Evolutionary conservation across 2,329 filamentous ascomycete genomes (phyloP), one percentile per base, ranked within the genome.

Genomic region (Didymella lethalis): DNA sequence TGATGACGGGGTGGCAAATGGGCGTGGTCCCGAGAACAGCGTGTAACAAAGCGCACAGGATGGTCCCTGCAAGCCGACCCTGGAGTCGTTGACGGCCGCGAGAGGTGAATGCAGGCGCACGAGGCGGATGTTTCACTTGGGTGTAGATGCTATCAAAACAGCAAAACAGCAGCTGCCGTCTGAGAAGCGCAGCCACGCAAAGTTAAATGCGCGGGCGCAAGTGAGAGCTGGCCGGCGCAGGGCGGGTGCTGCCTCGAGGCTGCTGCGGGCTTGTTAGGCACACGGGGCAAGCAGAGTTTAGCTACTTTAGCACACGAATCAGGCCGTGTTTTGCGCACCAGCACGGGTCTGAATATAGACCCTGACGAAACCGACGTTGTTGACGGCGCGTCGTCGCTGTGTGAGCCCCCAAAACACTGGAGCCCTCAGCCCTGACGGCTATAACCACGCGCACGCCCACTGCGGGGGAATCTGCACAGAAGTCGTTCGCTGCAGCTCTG

Each of bases 101-200:
- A 44, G 32, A 43, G 40, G 49, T 28, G 29, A 52, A 47, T 8
- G 47, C 55, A 62, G 54, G 54, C 50, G 59, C 59, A 25, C 47
- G 57, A 55, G 46, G 56, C 43, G 59, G 53, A 41, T 34, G 65
- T 65, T 68, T 68, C 59, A 62, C 26, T 16, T 34, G 41, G 45
- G 31, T 34, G 16, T 34, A 46, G 40, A 26, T 4, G 34, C 36
- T 59, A 54, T 60, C 48, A 53, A 61, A 66, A 64, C 57, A 29
- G 57, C 29, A 59, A 61, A 66, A 64, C 57, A 29, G 57, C 29
- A 59, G 29, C 23, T 54, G 40, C 29, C 14, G 55, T 32, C 28
- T 40, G 38, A 18, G 47, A 57, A 48, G 48, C 54, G 48, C 36
- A 54, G 53, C 57, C 38, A 54, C 29, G 12, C 31, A 40, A 59